Base-by-base conservation (phyloP, 371 early-diverging fungal species). In the Mortierella sp. region DNA sequence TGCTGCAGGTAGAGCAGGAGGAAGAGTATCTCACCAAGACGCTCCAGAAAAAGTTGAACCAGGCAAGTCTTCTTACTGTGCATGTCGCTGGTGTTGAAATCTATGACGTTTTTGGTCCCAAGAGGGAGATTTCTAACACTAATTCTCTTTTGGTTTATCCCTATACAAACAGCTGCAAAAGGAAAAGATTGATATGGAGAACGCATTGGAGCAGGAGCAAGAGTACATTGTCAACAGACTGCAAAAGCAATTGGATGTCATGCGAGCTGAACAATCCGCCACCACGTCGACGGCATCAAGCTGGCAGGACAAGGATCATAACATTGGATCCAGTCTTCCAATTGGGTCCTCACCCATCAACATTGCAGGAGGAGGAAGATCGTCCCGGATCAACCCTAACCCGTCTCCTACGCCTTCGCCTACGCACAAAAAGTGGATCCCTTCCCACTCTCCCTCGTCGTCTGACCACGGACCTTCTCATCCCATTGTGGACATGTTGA, bases 131-230 rank as follows among this genome's bases (percentile, higher is more conserved):
- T 21, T 4, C 65, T 60, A 60, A 60, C 16, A 16, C 65, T 34
- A 65, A 9, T 38, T 6, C 31, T 7, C 14, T 65, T 16, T 38
- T 34, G 21, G 0, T 24, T 24, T 24, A 28, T 21, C 65, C 26
- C 42, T 52, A 50, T 57, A 24, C n/a, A 21, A 60, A 9, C 60
- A 90, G 89, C 90, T 96, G 72, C 94, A 96, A 84, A 93, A 94
- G 80, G 96, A 96, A 82, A 96, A 96, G 86, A 90, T 95, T 77
- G 94, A 95, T 72, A 89, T 96, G 89, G 96, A 96, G 73, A 95
- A 92, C 78, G 93, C 94, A 7, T 86, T 96, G 78, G 96, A 96
- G 76, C 96, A 95, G 83, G 96, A 96, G 75, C 96, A 96, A 83
- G 96, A 96, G 88, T 94, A 92, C 73, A 92, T 96, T 75, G 95